These are phyloP conservation scores for Saururus chinensis DNA, from an alignment of 164 flowering plant species.

Conservation along the genomic window DNA sequence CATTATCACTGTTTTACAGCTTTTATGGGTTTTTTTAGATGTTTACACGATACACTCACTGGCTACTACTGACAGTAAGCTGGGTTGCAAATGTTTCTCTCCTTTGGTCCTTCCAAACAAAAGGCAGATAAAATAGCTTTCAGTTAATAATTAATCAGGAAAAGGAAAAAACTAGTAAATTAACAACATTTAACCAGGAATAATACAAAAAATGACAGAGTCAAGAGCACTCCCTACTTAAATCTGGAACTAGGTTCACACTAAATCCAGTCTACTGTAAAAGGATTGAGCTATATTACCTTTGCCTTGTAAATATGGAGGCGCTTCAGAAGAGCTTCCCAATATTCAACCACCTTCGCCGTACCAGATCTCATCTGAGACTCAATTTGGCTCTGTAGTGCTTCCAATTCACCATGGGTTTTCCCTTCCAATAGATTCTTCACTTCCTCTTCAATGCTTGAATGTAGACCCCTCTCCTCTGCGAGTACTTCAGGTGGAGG, in stretches of 20 bases:
- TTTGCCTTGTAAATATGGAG: constrained; percentile 89
- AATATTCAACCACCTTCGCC: constrained; percentile 92
- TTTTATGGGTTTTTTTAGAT: no score
- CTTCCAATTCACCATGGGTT: constrained; percentile 54
- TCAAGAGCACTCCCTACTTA: no score
- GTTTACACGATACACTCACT: no score
- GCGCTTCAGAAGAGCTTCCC: constrained; percentile 95
- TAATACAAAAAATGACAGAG: no score
- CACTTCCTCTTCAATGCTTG: constrained; percentile 84
- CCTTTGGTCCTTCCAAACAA: no score
- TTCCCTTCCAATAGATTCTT: constrained; percentile 62
- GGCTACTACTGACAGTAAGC: no score
- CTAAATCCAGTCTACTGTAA: not conserved
- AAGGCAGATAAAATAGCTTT: no score
- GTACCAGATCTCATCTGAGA: constrained; percentile 78
- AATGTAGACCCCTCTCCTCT: constrained; percentile 90
- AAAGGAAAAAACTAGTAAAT: no score
- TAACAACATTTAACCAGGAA: no score
- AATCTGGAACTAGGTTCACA: not conserved
- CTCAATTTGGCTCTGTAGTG: constrained; percentile 49
- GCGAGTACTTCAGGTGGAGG: constrained; percentile 93
- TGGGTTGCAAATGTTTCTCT: no score
- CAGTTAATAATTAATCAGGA: no score
- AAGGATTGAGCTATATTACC: constrained; percentile 24
- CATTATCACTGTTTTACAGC: no score